Conservation (phyloP, 1,284 basidiomycete species). For the Xerocomus nothofagi region DNA sequence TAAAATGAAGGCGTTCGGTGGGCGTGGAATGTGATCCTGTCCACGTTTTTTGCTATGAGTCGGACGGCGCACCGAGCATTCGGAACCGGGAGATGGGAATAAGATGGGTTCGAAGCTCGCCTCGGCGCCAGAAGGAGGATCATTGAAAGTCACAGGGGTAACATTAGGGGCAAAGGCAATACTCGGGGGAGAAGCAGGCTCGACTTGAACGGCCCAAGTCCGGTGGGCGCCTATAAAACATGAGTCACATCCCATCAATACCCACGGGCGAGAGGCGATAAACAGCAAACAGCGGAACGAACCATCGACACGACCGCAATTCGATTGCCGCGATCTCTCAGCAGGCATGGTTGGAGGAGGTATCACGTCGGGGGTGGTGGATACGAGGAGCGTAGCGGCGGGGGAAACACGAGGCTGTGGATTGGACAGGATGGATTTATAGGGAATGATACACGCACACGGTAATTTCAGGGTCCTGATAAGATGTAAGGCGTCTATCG, state of each 20-base stretch:
- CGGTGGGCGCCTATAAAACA: conserved; percentile 45
- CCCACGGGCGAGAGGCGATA: not conserved
- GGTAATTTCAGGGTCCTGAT: conserved; percentile 38
- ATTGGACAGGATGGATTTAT: conserved; percentile 31
- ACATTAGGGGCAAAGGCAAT: conserved; percentile 60
- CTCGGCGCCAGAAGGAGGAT: conserved; percentile 38
- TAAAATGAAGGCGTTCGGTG: conserved; percentile 88
- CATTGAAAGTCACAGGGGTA: conserved; percentile 61
- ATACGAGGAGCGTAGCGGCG: conserved; percentile 24
- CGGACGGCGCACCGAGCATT: conserved; percentile 38
- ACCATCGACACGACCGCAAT: conserved; percentile 47
- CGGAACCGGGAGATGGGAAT: conserved; percentile 45
- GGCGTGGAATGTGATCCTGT: conserved; percentile 78
- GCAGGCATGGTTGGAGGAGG: conserved; percentile 49
- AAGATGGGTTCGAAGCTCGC: conserved; percentile 37
- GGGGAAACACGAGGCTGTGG: conserved; percentile 29
- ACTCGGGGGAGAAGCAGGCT: conserved; percentile 42
- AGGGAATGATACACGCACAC: conserved; percentile 36
- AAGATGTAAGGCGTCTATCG: conserved; percentile 36
- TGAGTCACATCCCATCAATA: conserved; percentile 19
- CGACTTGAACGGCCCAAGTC: conserved; percentile 53
- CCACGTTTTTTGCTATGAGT: conserved; percentile 65
- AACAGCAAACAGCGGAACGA: conserved; percentile 20
- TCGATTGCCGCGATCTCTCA: conserved; percentile 49
- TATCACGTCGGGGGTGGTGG: conserved; percentile 22